These are phyloP conservation scores for Penicillium angulare DNA, from an alignment of 495 filamentous ascomycete genomes.

Conservation along the genomic window DNA sequence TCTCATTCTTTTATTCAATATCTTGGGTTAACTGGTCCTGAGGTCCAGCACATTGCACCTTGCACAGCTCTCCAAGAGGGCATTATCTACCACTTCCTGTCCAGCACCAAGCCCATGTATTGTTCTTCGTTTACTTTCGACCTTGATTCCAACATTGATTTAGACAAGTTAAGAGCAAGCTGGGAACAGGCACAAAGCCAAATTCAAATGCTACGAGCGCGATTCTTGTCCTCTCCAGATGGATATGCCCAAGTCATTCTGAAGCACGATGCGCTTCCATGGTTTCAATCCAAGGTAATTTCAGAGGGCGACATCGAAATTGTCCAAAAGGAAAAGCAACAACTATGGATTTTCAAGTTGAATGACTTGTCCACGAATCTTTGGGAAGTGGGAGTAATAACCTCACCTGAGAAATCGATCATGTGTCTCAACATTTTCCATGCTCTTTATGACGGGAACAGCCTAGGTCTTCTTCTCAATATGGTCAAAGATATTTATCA, in stretches of 20 bases:
- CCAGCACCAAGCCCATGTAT: constrained; percentile 56
- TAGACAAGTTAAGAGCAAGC: constrained; percentile 42
- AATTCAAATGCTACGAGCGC: constrained; percentile 62
- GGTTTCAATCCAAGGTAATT: constrained; percentile 34
- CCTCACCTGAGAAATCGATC: constrained; percentile 22
- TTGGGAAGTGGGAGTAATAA: constrained; percentile 45
- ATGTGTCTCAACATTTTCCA: constrained; percentile 74
- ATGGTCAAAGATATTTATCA: constrained; percentile 47
- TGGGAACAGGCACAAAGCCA: constrained; percentile 48
- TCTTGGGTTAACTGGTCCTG: constrained; percentile 38
- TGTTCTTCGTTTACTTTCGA: constrained; percentile 67
- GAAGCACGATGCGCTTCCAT: constrained; percentile 43
- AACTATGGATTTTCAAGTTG: constrained; percentile 43
- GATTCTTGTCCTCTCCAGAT: constrained; percentile 63
- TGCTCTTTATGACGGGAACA: constrained; percentile 84
- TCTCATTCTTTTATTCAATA: constrained; percentile 42
- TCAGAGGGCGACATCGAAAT: constrained; percentile 27
- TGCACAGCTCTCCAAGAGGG: constrained; percentile 80
- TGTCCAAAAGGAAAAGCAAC: constrained; percentile 21
- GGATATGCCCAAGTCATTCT: constrained; percentile 71
- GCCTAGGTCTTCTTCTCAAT: constrained; percentile 63
- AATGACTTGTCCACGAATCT: constrained; percentile 25
- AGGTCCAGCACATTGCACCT: constrained; percentile 69
- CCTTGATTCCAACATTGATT: constrained; percentile 41
- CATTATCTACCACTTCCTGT: constrained; percentile 68